Evolutionary conservation across 768 basidiomycete species (phyloP).

Genomic region (Auricularia sp.): DNA sequence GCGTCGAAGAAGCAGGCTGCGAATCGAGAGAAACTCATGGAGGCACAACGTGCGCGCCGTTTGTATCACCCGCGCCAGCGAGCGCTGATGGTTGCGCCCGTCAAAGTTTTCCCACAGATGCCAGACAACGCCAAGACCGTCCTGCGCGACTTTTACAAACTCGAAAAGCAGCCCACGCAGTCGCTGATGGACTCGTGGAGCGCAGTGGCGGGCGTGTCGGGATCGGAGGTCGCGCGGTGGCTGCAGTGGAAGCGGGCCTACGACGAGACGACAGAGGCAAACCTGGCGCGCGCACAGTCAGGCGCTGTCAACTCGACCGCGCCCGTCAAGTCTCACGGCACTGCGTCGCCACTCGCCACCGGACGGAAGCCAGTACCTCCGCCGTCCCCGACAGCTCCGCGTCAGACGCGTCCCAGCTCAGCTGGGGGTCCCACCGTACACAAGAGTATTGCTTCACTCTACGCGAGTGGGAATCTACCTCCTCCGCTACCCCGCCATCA

Average conservation of each 20-base stretch:
- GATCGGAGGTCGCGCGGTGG: background rate
- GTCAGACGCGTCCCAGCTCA: no score
- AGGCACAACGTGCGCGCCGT: background rate
- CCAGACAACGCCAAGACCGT: background rate
- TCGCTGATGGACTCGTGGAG: background rate
- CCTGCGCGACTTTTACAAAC: background rate
- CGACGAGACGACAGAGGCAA: background rate
- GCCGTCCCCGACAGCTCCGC: no score
- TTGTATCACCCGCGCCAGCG: background rate
- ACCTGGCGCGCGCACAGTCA: background rate
- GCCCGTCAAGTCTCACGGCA: no score
- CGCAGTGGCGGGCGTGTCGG: background rate
- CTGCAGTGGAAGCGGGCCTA: background rate
- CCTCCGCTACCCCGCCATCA: background rate
- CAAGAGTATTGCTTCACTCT: no score
- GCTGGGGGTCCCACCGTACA: no score
- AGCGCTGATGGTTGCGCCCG: background rate
- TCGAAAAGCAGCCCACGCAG: background rate
- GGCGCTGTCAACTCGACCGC: background rate
- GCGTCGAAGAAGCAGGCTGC: background rate
- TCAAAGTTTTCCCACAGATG: background rate
- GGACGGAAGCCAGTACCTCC: no score
- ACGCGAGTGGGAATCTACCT: background rate
- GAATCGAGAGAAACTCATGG: background rate
- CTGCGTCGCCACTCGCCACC: no score